Evolutionary conservation across 1,139 yeast species (phyloP).

Genomic region (Pichia sp.): DNA sequence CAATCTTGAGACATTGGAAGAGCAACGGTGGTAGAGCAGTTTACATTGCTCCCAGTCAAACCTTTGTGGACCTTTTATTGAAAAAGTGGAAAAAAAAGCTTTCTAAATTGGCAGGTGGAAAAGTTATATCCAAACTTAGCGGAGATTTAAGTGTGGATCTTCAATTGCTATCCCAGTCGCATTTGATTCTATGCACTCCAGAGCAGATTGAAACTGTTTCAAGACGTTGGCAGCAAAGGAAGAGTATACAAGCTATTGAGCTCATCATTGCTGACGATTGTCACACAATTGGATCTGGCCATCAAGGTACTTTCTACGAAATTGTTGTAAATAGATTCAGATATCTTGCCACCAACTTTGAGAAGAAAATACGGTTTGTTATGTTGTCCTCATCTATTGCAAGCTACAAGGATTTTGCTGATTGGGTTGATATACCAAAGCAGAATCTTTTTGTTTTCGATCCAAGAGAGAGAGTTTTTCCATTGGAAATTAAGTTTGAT

Average conservation of each 20-base stretch:
- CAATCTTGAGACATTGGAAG: slow-evolving; percentile 68
- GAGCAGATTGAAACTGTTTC: slow-evolving; percentile 67
- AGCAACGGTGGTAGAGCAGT: slow-evolving; percentile 60
- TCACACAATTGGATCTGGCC: slow-evolving; percentile 62
- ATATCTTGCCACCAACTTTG: slow-evolving; percentile 62
- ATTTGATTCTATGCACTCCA: slow-evolving; percentile 76
- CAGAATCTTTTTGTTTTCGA: slow-evolving; percentile 64
- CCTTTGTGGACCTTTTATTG: slow-evolving; percentile 43
- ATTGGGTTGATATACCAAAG: slow-evolving; percentile 73
- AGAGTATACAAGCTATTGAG: slow-evolving; percentile 63
- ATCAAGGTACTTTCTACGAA: slow-evolving; percentile 63
- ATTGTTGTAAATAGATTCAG: slow-evolving; percentile 64
- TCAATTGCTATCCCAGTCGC: slow-evolving; percentile 50
- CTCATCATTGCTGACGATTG: slow-evolving; percentile 70
- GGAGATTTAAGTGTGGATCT: slow-evolving; percentile 60
- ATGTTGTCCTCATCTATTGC: slow-evolving; percentile 67
- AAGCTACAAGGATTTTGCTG: slow-evolving; percentile 73
- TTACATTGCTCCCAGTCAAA: slow-evolving; percentile 61
- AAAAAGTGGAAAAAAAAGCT: slow-evolving; percentile 53
- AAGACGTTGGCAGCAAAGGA: slow-evolving; percentile 77
- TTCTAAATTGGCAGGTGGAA: slow-evolving; percentile 43
- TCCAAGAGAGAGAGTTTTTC: slow-evolving; percentile 53
- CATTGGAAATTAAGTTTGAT: slow-evolving; percentile 58
- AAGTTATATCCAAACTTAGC: slow-evolving; percentile 51
- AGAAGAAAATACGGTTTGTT: slow-evolving; percentile 52